Conservation (phyloP, 441 rosid species). For the Breynia disticha region DNA sequence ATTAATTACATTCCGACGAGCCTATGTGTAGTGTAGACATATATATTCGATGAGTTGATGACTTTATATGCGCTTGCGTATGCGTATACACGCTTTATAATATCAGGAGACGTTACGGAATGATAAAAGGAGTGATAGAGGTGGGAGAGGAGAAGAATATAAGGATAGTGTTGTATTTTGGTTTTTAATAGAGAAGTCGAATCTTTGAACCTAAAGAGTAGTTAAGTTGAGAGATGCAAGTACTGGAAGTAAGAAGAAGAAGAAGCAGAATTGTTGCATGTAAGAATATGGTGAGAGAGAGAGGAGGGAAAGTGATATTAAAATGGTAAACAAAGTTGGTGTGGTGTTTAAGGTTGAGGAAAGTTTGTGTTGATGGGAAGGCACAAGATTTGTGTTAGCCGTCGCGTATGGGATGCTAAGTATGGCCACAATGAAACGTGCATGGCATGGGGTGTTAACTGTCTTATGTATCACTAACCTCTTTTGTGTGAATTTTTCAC, state of each 20-base stretch:
- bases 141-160: slow-evolving; percentile 38
- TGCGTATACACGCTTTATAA: neutral
- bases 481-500: too few relatives aligned
- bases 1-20: too few relatives aligned
- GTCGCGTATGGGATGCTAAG: slow-evolving; percentile 57
- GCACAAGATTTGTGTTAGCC: slow-evolving; percentile 88
- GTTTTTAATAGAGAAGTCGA: neutral
- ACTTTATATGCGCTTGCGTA: neutral
- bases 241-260: slow-evolving; percentile 2
- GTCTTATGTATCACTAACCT: too few relatives aligned
- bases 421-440: too few relatives aligned
- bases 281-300: neutral
- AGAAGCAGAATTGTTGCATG: neutral
- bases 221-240: neutral
- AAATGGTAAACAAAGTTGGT: slow-evolving; percentile 9
- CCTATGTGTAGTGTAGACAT: too few relatives aligned
- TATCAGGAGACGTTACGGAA: slow-evolving; percentile 21
- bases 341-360: slow-evolving; percentile 10
- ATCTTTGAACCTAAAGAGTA: neutral
- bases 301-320: slow-evolving; percentile 3
- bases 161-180: neutral
- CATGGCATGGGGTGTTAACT: too few relatives aligned
- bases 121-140: slow-evolving; percentile 34
- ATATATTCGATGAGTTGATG: too few relatives aligned
- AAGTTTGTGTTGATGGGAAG: slow-evolving; percentile 25